Percentiles rank a stretch among this genome's conserved stretches.
Evolutionary conservation across 257 asterid species (phyloP).

Genomic region (Nicotiana tabacum): DNA sequence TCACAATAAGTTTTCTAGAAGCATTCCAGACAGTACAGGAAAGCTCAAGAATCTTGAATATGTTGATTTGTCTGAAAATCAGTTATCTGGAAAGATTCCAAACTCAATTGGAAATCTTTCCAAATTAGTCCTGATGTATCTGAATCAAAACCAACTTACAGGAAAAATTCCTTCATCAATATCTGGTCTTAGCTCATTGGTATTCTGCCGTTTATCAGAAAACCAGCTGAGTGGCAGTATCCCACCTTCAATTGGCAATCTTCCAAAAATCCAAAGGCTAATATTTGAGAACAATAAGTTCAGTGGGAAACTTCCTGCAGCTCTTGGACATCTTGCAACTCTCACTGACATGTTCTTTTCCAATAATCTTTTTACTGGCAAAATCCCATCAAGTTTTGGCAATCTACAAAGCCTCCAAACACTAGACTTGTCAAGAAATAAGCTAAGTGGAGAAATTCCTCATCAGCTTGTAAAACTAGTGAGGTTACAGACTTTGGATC

Average conservation of each 20-base stretch:
- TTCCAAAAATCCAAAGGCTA: slow-evolving; percentile 30
- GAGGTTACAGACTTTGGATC: slow-evolving; percentile 33
- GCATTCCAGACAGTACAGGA: slow-evolving; percentile 43
- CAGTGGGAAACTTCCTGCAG: slow-evolving; percentile 47
- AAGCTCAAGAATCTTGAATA: slow-evolving; percentile 26
- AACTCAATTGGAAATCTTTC: slow-evolving; percentile 35
- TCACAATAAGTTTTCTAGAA: slow-evolving; percentile 37
- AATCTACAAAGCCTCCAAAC: slow-evolving; percentile 29
- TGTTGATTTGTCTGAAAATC: slow-evolving; percentile 43
- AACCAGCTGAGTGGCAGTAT: slow-evolving; percentile 50
- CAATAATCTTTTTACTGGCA: slow-evolving; percentile 46
- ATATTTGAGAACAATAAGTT: slow-evolving; percentile 48
- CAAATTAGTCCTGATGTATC: slow-evolving; percentile 19
- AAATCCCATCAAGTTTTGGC: slow-evolving; percentile 49
- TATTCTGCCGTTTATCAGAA: slow-evolving; percentile 28
- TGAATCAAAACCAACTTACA: slow-evolving; percentile 34
- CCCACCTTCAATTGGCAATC: slow-evolving; percentile 47
- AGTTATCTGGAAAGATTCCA: slow-evolving; percentile 45
- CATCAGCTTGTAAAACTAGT: slow-evolving; percentile 28
- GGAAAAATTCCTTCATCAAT: slow-evolving; percentile 58
- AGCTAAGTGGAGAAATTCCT: slow-evolving; percentile 42
- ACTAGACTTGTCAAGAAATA: slow-evolving; percentile 53
- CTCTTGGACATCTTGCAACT: slow-evolving; percentile 40
- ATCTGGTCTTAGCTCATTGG: slow-evolving; percentile 34
- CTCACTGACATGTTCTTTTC: slow-evolving; percentile 42